Base-by-base conservation (phyloP, 345 rosid species). In the Sonneratia caseolaris region DNA sequence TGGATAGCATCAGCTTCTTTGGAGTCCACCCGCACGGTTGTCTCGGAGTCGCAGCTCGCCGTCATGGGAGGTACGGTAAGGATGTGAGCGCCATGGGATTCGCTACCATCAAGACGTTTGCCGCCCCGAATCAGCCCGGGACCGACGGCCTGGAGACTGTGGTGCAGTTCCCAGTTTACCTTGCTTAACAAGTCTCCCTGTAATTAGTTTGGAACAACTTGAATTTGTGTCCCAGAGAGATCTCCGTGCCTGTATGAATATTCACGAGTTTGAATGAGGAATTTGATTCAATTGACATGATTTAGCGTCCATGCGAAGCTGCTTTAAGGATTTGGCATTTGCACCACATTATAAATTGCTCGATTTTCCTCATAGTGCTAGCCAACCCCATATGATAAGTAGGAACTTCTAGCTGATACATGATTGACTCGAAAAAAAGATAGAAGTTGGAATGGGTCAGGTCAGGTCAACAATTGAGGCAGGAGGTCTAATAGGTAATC, bases 51-150 rank as follows among this genome's bases (percentile, higher is more conserved):
- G 3, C 96, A 88, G 78, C 74, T 89, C 55, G 86, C 93, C 3
- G 74, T 94, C 69, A 91, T 88, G 97, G 98, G 95, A 47, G 98
- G 97, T 11, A 93, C 96, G 96, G 98, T 13, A 90, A 86, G 75
- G 85, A 84, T 79, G 91, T 86, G 64, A 88, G 90, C 76, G 92
- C 93, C 1, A 80, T 81, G 69, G 98, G 95, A 0, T 89, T 72
- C 42, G 93, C 98, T 6, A 79, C 84, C 56, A 78, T 91, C 27
- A 88, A 91, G 81, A 88, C 92, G 5, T 80, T 87, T 70, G 22
- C 59, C 7, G 24, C 59, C 59, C 22, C 22, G 59, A 53, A 53
- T 53, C 22, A 53, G 22, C 59, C 51, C 14, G 15, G 16, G 59
- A 53, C 59, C n/a, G 59, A 53, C 9, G 59, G 59, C 22, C 8